phyloP scores from a whole-genome alignment of 2,329 filamentous ascomycete genomes.

The Elsinoe fawcettii region DNA sequence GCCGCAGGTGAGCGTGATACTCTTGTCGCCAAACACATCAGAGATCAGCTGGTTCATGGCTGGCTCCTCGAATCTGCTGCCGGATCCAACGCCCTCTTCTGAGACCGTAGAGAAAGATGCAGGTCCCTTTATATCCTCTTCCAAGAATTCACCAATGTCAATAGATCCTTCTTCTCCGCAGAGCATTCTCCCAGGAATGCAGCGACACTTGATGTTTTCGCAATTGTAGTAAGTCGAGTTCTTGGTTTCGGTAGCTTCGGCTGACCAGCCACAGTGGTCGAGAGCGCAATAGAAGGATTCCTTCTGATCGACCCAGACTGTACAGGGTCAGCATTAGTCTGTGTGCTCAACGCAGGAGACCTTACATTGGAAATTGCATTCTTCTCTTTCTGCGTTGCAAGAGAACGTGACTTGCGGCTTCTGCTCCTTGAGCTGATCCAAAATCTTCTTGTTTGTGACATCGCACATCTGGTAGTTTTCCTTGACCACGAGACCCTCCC shows the following conservation, averaged over 20 bases:
- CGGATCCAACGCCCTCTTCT: slow-evolving; percentile 49
- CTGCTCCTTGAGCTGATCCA: slow-evolving; percentile 73
- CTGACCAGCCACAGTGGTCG: slow-evolving; percentile 66
- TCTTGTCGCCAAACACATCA: slow-evolving; percentile 81
- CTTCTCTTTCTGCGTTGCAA: slow-evolving; percentile 64
- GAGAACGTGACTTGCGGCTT: slow-evolving; percentile 92
- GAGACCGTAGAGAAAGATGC: slow-evolving; percentile 68
- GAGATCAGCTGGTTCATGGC: slow-evolving; percentile 87
- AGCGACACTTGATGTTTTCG: slow-evolving; percentile 75
- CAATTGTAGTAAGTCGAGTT: slow-evolving; percentile 85
- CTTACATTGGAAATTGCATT: slow-evolving; percentile 93
- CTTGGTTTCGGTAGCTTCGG: slow-evolving; percentile 58
- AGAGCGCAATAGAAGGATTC: slow-evolving; percentile 97
- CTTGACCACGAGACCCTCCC: slow-evolving; percentile 80
- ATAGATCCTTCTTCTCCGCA: slow-evolving; percentile 88
- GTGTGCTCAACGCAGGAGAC: slow-evolving; percentile 15
- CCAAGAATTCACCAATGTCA: slow-evolving; percentile 83
- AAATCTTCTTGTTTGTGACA: slow-evolving; percentile 91
- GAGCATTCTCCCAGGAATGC: slow-evolving; percentile 84
- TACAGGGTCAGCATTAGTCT: slow-evolving; percentile 23
- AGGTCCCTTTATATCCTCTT: slow-evolving; percentile 74
- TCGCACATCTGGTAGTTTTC: slow-evolving; percentile 97
- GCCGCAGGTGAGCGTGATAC: slow-evolving; percentile 73
- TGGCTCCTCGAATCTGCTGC: slow-evolving; percentile 82
- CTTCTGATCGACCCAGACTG: slow-evolving; percentile 86